Conservation (phyloP, 2,329 filamentous ascomycete species). For the Paecilomyces sp. region DNA sequence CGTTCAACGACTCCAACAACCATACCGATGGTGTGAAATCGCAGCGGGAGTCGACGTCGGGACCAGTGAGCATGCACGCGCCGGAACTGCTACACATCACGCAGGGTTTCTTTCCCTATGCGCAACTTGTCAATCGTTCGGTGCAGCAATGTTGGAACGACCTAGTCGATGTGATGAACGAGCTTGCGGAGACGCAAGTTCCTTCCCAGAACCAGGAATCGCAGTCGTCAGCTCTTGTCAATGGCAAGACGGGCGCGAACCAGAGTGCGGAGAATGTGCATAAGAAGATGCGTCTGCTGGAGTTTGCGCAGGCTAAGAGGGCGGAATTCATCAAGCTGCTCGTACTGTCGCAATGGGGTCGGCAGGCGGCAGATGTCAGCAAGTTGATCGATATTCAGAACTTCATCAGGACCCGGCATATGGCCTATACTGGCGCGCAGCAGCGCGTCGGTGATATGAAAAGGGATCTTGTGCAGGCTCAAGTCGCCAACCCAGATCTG, state of each 20-base stretch:
- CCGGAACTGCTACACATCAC: conserved; percentile 62
- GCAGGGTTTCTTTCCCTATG: conserved; percentile 67
- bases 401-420: conserved; percentile 60
- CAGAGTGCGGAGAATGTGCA: conserved; percentile 53
- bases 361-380: conserved; percentile 69
- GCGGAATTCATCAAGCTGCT: conserved; percentile 88
- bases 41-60: background rate
- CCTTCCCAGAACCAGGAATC: conserved; percentile 36
- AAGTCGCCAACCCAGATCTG: conserved; percentile 83
- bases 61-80: conserved; percentile 24
- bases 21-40: background rate
- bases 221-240: conserved; percentile 9
- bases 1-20: background rate
- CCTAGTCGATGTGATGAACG: conserved; percentile 61
- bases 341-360: conserved; percentile 85
- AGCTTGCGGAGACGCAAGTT: conserved; percentile 62
- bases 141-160: conserved; percentile 78
- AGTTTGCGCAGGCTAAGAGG: conserved; percentile 72
- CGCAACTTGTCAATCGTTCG: conserved; percentile 66
- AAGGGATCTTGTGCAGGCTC: conserved; percentile 61
- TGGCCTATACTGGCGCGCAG: conserved; percentile 54
- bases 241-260: conserved; percentile 25
- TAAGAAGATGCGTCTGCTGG: conserved; percentile 69
- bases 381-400: conserved; percentile 80
- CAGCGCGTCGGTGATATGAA: conserved; percentile 65